A percentile compares a stretch with the other conserved stretches of the same genome.
These are phyloP conservation scores for Aquilaria agallochum DNA, from an alignment of 441 rosid species.

Conservation along the genomic window DNA sequence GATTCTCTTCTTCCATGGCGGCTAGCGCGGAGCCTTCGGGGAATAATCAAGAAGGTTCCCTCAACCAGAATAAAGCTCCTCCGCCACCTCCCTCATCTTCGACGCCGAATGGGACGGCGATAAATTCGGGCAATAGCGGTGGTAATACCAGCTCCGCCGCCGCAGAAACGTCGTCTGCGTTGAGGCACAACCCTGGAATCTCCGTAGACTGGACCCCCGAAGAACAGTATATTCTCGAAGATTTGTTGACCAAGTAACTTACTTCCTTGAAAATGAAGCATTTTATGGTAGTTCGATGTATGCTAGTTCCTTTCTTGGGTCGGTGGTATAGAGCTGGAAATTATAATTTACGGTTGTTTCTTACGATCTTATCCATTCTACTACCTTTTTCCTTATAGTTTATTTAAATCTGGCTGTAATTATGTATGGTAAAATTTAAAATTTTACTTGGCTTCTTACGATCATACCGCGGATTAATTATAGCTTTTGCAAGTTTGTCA, in stretches of 20 bases:
- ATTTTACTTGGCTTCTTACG: too few relatives aligned
- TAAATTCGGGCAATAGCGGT: slow-evolving; percentile 38
- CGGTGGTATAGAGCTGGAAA: not conserved
- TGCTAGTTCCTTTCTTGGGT: not conserved
- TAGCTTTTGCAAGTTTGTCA: too few relatives aligned
- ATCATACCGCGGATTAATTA: too few relatives aligned
- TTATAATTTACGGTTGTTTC: too few relatives aligned
- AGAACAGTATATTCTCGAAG: slow-evolving; percentile 66
- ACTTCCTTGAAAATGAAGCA: not conserved
- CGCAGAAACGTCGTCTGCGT: slow-evolving; percentile 36
- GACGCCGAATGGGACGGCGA: slow-evolving; percentile 36
- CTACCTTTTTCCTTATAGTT: not conserved
- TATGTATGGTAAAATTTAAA: too few relatives aligned
- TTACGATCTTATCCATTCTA: not conserved
- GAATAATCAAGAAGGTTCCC: slow-evolving; percentile 47
- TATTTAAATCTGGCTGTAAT: not conserved
- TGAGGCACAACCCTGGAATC: slow-evolving; percentile 67
- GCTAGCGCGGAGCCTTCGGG: slow-evolving; percentile 64
- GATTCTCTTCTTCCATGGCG: slow-evolving; percentile 35
- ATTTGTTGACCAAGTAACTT: slow-evolving; percentile 49
- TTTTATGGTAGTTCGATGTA: slow-evolving; percentile 1
- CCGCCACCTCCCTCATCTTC: slow-evolving; percentile 33
- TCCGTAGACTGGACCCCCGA: slow-evolving; percentile 63
- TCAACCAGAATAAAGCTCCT: slow-evolving; percentile 28
- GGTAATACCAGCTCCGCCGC: slow-evolving; percentile 21